Base-by-base conservation (phyloP, 2,329 filamentous ascomycete genomes). In the Fusarium buharicum region DNA sequence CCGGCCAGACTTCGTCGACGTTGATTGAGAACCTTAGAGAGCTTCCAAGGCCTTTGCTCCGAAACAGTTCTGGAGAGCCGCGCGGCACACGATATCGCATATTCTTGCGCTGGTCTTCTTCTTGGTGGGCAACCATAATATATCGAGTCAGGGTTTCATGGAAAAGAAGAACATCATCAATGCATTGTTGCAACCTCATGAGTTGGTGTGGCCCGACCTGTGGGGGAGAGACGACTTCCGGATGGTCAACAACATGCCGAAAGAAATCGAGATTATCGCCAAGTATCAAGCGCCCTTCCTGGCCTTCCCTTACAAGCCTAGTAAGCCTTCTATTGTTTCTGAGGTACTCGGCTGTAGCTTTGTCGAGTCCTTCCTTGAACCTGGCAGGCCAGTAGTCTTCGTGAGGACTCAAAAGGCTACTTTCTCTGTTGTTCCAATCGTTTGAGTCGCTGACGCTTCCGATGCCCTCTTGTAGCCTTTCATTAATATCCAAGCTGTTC, bases 31-130 rank as follows among this genome's bases (percentile, higher is more conserved):
- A 65, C 0, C 46, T 37, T 6, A 74, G 47, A 1, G 68, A 66
- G 22, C 71, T 74, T 7, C 66, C 59, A 6, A 56, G 39, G 2
- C 71, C 66, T 3, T 27, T 44, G 40, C 64, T 72, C 39, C 67
- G 68, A 11, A 69, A 20, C 4, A 50, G 17, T 27, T 27, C 14
- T 1, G 55, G 43, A 6, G 49, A 45, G 2, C 14, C 34, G 2
- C 4, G 6, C 2, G 34, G 16, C 9, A 20, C 6, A 4, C 17
- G 16, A 7, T 37, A 22, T 0, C 37, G 30, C 10, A 43, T 4
- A 8, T 7, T n/a, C 14, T 22, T 24, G 11, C 28, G 16, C 11
- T 11, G n/a, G 2, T 18, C 2, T 9, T 14, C 18, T 6, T 39
- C 31, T 4, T 4, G 14, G 3, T 33, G 6, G 4, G 20, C 22